Percentiles rank a stretch among this genome's conserved stretches.
phyloP scores from a whole-genome alignment of 805 yeast species.

The Saccharomycopsis selenospora region DNA sequence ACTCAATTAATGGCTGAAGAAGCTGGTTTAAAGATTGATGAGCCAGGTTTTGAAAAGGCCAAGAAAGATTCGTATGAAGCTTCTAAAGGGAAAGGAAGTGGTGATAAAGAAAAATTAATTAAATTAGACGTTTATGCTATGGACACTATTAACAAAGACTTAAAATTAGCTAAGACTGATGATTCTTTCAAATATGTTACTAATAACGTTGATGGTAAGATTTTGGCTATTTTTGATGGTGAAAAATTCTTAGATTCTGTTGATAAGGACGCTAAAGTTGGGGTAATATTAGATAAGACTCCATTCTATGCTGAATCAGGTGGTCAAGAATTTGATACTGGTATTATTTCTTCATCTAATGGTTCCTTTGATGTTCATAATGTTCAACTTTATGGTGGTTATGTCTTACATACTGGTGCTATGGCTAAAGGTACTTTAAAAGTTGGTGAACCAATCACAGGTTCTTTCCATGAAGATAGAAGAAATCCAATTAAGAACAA shows the following conservation, averaged over 20 bases:
- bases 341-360: constrained; percentile 74
- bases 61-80: constrained; percentile 87
- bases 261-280: constrained; percentile 46
- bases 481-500: constrained; percentile 96
- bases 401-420: constrained; percentile 89
- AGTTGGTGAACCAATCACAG: constrained; percentile 67
- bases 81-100: constrained; percentile 77
- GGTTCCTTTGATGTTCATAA: constrained; percentile 90
- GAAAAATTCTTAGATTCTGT: constrained; percentile 48
- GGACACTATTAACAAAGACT: constrained; percentile 56
- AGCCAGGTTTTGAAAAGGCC: constrained; percentile 86
- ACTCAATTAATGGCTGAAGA: constrained; percentile 99
- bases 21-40: constrained; percentile 87
- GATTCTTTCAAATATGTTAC: constrained; percentile 72
- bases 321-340: constrained; percentile 97
- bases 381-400: constrained; percentile 90
- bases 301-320: constrained; percentile 99
- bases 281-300: constrained; percentile 80
- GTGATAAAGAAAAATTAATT: constrained; percentile 49
- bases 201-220: constrained; percentile 59
- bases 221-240: constrained; percentile 68
- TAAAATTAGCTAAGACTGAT: constrained; percentile 66
- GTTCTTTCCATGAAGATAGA: constrained; percentile 85
- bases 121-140: constrained; percentile 90
- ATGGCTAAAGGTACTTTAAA: constrained; percentile 67